These are phyloP conservation scores for Alternaria novae-zelandiae DNA, from an alignment of 2,329 filamentous ascomycete species.

Conservation along the genomic window DNA sequence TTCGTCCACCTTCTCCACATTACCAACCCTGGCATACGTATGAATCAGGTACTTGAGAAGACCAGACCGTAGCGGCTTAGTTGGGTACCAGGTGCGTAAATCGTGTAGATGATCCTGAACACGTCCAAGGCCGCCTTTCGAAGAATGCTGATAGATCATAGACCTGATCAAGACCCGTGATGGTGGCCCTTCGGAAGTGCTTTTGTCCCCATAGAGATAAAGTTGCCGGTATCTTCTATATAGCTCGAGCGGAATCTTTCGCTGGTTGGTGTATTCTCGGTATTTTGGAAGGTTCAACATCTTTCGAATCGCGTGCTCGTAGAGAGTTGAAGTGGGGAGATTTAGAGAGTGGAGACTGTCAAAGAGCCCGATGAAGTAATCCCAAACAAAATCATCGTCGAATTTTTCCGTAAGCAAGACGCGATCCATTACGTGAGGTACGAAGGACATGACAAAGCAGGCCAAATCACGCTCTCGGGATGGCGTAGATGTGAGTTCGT, in stretches of 20 bases:
- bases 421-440: slow-evolving; percentile 36
- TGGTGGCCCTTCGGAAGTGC: slow-evolving; percentile 19
- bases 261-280: slow-evolving; percentile 32
- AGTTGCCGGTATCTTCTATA: slow-evolving; percentile 33
- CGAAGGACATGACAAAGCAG: slow-evolving; percentile 36
- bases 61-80: slow-evolving; percentile 20
- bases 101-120: slow-evolving; percentile 34
- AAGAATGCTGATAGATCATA: slow-evolving; percentile 29
- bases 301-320: slow-evolving; percentile 33
- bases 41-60: slow-evolving; percentile 30
- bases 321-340: slow-evolving; percentile 28
- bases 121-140: slow-evolving; percentile 21
- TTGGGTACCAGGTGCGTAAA: slow-evolving; percentile 32
- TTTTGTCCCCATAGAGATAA: slow-evolving; percentile 18
- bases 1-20: slow-evolving; percentile 39
- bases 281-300: slow-evolving; percentile 40
- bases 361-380: slow-evolving; percentile 36
- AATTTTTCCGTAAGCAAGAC: slow-evolving; percentile 23
- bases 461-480: slow-evolving; percentile 17
- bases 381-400: slow-evolving; percentile 35
- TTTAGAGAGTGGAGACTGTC: slow-evolving; percentile 23
- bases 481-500: slow-evolving; percentile 29
- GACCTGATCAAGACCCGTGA: slow-evolving; percentile 24
- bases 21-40: slow-evolving; percentile 44
- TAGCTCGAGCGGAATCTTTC: slow-evolving; percentile 33